These are phyloP conservation scores for Senecio squalidus DNA, from an alignment of 140 eudicot genomes.

Conservation along the genomic window DNA sequence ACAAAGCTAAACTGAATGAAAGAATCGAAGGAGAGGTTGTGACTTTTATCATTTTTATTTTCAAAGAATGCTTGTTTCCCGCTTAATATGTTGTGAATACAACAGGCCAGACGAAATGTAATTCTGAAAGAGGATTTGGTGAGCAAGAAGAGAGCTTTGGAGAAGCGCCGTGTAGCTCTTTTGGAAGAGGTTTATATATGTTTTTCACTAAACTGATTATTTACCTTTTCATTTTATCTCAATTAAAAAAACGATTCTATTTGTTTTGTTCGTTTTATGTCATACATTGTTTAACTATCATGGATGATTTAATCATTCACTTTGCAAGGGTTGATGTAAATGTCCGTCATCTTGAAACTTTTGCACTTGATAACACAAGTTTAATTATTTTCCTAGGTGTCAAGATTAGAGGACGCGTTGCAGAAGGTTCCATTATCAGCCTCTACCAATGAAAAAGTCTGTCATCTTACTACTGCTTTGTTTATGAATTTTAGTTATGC, in stretches of 20 bases:
- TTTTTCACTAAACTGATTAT: not conserved
- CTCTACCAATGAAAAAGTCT: conserved; percentile 53
- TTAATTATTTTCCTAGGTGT: conserved; percentile 45
- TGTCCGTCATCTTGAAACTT: not conserved
- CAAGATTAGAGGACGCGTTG: conserved; percentile 61
- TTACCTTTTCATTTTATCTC: not conserved
- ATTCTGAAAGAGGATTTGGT: conserved; percentile 49
- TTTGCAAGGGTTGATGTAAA: not conserved
- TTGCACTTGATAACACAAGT: not conserved
- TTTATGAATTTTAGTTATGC: not conserved
- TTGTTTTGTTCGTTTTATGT: too few species aligned
- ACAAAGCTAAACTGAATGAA: conserved; percentile 41
- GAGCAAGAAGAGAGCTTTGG: conserved; percentile 60
- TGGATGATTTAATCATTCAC: too few species aligned
- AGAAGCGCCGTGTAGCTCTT: conserved; percentile 65
- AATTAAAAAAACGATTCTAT: too few species aligned
- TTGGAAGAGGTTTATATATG: conserved; percentile 63
- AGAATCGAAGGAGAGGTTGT: conserved; percentile 62
- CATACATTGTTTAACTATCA: too few species aligned
- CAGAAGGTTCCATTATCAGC: conserved; percentile 43
- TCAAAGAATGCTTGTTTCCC: not conserved
- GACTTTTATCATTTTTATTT: not conserved
- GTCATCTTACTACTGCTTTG: conserved; percentile 3
- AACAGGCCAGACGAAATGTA: conserved; percentile 52
- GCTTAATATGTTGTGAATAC: not conserved